phyloP scores from a whole-genome alignment of 768 basidiomycete species.

The Sarcodon aspratus region DNA sequence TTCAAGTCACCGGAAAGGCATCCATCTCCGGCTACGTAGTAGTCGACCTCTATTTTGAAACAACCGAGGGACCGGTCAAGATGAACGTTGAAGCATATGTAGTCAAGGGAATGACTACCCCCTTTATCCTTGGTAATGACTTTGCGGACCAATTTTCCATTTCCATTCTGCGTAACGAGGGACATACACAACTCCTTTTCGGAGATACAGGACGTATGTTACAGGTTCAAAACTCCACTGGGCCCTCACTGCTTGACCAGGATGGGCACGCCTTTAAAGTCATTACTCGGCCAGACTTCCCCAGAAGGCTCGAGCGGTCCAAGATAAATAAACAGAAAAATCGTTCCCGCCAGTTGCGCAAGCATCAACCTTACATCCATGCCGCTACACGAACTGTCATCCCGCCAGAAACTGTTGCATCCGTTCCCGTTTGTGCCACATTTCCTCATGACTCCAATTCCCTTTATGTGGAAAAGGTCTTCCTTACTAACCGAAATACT shows the following conservation, averaged over 20 bases:
- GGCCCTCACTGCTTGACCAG: too few species aligned
- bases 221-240: not conserved
- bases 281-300: not conserved
- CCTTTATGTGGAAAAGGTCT: too few species aligned
- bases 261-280: slow-evolving; percentile 1
- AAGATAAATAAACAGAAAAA: too few species aligned
- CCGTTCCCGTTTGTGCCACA: too few species aligned
- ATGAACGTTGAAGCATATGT: slow-evolving; percentile 11
- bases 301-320: slow-evolving; percentile 1
- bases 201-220: slow-evolving; percentile 7
- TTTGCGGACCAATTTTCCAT: slow-evolving; percentile 21
- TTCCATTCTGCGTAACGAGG: slow-evolving; percentile 13
- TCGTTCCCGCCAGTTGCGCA: too few species aligned
- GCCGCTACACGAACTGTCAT: too few species aligned
- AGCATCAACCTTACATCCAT: too few species aligned
- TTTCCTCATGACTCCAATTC: too few species aligned
- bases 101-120: slow-evolving; percentile 12
- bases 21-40: slow-evolving; percentile 16
- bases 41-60: slow-evolving; percentile 16
- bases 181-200: slow-evolving; percentile 6
- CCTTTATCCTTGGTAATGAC: slow-evolving; percentile 13
- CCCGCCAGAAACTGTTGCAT: too few species aligned
- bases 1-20: slow-evolving; percentile 21
- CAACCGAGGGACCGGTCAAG: slow-evolving; percentile 12
- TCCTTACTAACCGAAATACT: too few species aligned